Conservation (phyloP, 768 basidiomycete species). For the Cystobasidium tubakii region DNA sequence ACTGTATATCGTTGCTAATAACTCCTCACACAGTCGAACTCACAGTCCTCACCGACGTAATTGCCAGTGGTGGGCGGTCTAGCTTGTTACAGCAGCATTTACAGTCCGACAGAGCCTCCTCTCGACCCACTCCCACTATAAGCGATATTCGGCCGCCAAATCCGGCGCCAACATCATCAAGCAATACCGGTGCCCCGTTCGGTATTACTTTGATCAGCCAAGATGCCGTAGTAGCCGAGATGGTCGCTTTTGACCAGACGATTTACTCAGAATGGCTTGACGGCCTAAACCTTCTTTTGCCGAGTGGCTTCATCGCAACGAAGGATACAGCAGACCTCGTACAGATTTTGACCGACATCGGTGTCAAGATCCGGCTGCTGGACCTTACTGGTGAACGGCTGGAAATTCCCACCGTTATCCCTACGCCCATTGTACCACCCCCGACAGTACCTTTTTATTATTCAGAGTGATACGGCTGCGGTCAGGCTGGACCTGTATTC, state of each 20-base stretch:
- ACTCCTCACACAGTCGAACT: slow-evolving; percentile 59
- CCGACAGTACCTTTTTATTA: slow-evolving; percentile 18
- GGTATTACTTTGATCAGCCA: slow-evolving; percentile 68
- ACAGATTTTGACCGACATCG: slow-evolving; percentile 77
- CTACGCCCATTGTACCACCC: slow-evolving; percentile 26
- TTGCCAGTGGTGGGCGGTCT: slow-evolving; percentile 47
- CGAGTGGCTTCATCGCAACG: slow-evolving; percentile 73
- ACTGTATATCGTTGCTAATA: too few relatives aligned
- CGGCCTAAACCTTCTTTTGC: slow-evolving; percentile 76
- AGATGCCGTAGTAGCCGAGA: slow-evolving; percentile 66
- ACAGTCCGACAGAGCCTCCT: slow-evolving; percentile 11
- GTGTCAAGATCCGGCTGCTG: slow-evolving; percentile 80
- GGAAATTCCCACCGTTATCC: slow-evolving; percentile 65
- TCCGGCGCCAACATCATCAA: neutral
- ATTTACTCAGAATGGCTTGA: slow-evolving; percentile 93
- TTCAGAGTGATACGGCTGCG: slow-evolving; percentile 24
- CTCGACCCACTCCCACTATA: slow-evolving; percentile 50
- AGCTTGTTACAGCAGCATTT: neutral
- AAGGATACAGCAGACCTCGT: slow-evolving; percentile 81
- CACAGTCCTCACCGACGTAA: slow-evolving; percentile 69
- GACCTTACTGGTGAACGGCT: slow-evolving; percentile 84
- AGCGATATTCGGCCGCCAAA: neutral
- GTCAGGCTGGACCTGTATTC: too few relatives aligned
- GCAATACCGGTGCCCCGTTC: slow-evolving; percentile 50
- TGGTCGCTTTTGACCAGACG: slow-evolving; percentile 68